These are phyloP conservation scores for Scheffersomyces lignosus DNA, from an alignment of 805 yeast species.

Conservation along the genomic window DNA sequence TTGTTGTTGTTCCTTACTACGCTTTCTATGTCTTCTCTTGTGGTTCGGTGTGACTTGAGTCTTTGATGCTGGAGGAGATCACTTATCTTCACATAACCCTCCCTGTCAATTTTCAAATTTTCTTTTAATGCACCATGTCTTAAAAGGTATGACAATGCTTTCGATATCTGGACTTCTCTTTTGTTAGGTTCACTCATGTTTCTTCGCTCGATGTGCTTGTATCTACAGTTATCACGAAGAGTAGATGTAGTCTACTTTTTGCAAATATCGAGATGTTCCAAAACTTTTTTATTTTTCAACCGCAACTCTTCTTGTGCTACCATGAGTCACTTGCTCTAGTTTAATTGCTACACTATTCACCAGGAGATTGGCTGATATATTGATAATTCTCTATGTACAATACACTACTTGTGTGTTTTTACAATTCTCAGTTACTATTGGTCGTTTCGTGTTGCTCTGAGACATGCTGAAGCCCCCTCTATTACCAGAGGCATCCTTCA, in stretches of 20 bases:
- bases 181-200: constrained; percentile 13
- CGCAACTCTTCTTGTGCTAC: constrained; percentile 2
- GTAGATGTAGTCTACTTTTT: not conserved
- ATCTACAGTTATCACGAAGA: too few relatives aligned
- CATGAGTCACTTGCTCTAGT: too few relatives aligned
- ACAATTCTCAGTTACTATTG: too few relatives aligned
- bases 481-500: too few relatives aligned
- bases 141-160: constrained; percentile 69
- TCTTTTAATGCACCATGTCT: constrained; percentile 86
- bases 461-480: too few relatives aligned
- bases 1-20: constrained; percentile 70
- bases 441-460: too few relatives aligned
- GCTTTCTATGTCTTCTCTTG: constrained; percentile 55
- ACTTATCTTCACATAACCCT: constrained; percentile 64
- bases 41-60: constrained; percentile 55
- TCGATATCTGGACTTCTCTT: constrained; percentile 62
- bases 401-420: too few relatives aligned
- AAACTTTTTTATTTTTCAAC: constrained; percentile 2
- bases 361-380: too few relatives aligned
- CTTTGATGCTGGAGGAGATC: constrained; percentile 58
- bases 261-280: constrained; percentile 14
- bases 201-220: too few relatives aligned
- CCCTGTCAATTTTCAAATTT: constrained; percentile 56
- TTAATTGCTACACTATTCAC: too few relatives aligned
- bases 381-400: too few relatives aligned